Evolutionary conservation across 2,329 filamentous ascomycete species (phyloP).

Genomic region (Drechslerella stenobrocha): DNA sequence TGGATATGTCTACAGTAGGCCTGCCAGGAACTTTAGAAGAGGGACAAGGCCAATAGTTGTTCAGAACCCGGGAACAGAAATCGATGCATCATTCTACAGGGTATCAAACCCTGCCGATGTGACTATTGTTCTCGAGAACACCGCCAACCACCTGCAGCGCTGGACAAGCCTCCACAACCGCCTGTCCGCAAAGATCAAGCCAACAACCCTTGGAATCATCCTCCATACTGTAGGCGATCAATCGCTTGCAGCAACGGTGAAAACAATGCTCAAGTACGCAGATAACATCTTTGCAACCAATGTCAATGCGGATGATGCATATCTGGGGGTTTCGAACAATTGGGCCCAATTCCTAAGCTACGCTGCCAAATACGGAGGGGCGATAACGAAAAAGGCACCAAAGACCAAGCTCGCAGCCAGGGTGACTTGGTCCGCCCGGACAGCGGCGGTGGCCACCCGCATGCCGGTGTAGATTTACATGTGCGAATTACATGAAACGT

Average conservation of each 20-base stretch:
- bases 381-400: not conserved
- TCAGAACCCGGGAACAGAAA: conserved; percentile 36
- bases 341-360: conserved; percentile 8
- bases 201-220: conserved; percentile 20
- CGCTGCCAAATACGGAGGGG: conserved; percentile 11
- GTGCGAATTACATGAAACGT: too few relatives aligned
- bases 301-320: conserved; percentile 3
- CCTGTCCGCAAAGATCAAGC: not conserved
- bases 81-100: conserved; percentile 12
- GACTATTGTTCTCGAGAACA: conserved; percentile 33
- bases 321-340: conserved; percentile 11
- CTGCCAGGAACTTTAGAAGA: conserved; percentile 12
- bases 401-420: not conserved
- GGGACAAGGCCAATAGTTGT: conserved; percentile 11
- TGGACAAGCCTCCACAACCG: conserved; percentile 15
- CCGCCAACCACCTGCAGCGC: conserved; percentile 5
- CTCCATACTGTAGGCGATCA: conserved; percentile 10
- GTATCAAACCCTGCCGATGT: conserved; percentile 19
- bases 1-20: conserved; percentile 22
- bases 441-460: too few relatives aligned
- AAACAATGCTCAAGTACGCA: conserved; percentile 20
- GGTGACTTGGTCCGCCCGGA: not conserved
- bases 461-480: too few relatives aligned
- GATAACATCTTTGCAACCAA: conserved; percentile 26
- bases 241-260: conserved; percentile 3